Evolutionary conservation across 805 yeast species (phyloP).

Genomic region (Kluyveromyces dobzhanskii): DNA sequence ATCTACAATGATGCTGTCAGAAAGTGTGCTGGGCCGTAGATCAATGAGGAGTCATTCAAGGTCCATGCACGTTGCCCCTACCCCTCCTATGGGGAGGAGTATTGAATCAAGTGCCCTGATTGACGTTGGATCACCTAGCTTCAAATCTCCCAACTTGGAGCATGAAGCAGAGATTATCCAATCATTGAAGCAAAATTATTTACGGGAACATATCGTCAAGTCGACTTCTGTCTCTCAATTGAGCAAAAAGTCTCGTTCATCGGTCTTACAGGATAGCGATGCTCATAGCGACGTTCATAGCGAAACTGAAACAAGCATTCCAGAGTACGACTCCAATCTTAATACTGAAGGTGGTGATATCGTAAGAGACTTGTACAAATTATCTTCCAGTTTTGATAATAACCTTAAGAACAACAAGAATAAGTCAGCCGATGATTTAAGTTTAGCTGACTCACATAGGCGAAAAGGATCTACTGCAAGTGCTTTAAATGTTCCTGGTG

Average conservation of each 20-base stretch:
- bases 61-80: neutral
- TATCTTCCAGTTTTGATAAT: conserved; percentile 11
- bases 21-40: conserved; percentile 9
- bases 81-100: conserved; percentile 11
- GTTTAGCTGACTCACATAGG: conserved; percentile 12
- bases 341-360: conserved; percentile 31
- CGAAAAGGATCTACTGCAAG: conserved; percentile 61
- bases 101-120: conserved; percentile 21
- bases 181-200: conserved; percentile 25
- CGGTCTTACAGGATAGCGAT: neutral
- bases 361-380: conserved; percentile 29
- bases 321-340: conserved; percentile 12
- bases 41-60: conserved; percentile 2
- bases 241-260: conserved; percentile 2
- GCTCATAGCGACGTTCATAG: neutral
- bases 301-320: conserved; percentile 6
- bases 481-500: conserved; percentile 70
- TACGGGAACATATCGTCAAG: conserved; percentile 11
- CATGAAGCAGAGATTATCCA: conserved; percentile 26
- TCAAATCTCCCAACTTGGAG: conserved; percentile 16
- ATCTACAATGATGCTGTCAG: conserved; percentile 13
- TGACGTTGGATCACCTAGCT: conserved; percentile 26
- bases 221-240: neutral
- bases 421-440: conserved; percentile 23
- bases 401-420: conserved; percentile 8